Percentiles rank a stretch among this genome's conserved stretches.
Evolutionary conservation across 768 basidiomycete genomes (phyloP).

Genomic region (Leccinum variicolor): DNA sequence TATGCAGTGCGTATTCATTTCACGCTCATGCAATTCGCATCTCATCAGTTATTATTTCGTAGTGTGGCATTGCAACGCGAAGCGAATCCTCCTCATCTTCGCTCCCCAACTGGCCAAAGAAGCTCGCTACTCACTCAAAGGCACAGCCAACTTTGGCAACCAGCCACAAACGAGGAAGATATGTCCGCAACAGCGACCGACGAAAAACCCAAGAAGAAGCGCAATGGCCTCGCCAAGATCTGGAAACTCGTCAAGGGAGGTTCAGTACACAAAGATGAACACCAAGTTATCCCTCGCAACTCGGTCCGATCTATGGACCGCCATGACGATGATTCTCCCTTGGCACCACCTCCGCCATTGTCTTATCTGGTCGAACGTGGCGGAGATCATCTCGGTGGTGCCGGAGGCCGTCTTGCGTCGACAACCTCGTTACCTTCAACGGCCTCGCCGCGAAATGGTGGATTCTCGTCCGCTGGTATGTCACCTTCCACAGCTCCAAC

Average conservation of each 20-base stretch:
- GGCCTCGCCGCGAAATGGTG: conserved; percentile 51
- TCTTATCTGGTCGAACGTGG: conserved; percentile 74
- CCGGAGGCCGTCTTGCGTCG: conserved; percentile 55
- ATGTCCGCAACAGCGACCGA: conserved; percentile 26
- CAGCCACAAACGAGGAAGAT: conserved; percentile 35
- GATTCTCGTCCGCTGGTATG: conserved; percentile 55
- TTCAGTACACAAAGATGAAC: conserved; percentile 40
- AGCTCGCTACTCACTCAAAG: conserved; percentile 34
- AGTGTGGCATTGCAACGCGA: conserved; percentile 82
- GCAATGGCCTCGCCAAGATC: conserved; percentile 72
- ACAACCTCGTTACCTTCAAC: conserved; percentile 66
- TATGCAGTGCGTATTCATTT: conserved; percentile 71
- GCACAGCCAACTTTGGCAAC: conserved; percentile 54
- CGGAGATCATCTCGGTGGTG: conserved; percentile 45
- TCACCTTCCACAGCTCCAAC: conserved; percentile 76
- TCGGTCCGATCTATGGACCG: conserved; percentile 38
- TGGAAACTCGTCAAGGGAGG: conserved; percentile 73
- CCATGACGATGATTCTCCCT: conserved; percentile 66
- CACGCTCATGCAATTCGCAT: not conserved
- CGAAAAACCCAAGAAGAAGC: conserved; percentile 71
- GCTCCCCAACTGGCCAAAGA: conserved; percentile 34
- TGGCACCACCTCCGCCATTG: conserved; percentile 88
- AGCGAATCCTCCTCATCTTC: conserved; percentile 31
- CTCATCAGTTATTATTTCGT: conserved; percentile 8
- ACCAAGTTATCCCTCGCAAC: conserved; percentile 26